Conservation (phyloP, 1,139 yeast species). For the Hyphopichia khmerensis region DNA sequence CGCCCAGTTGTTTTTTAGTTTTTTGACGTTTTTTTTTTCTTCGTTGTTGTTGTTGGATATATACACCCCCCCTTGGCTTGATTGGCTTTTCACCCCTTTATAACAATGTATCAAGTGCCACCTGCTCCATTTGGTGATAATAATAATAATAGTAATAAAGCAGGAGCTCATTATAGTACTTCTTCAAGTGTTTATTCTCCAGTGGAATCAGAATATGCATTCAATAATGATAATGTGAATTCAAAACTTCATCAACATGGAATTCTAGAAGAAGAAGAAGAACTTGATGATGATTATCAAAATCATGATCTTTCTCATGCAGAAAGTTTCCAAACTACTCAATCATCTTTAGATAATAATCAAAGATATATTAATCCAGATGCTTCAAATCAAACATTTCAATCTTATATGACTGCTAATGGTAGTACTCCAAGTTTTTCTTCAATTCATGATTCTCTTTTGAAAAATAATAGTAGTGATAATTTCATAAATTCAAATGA, state of each 20-base stretch:
- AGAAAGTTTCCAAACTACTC: slow-evolving; percentile 5
- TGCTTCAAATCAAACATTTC: slow-evolving; percentile 25
- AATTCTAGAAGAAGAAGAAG: slow-evolving; percentile 14
- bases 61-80: too few species aligned
- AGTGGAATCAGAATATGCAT: slow-evolving; percentile 17
- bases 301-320: slow-evolving; percentile 5
- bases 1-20: too few species aligned
- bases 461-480: slow-evolving; percentile 16
- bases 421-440: slow-evolving; percentile 28
- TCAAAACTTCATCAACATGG: slow-evolving; percentile 8
- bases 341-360: not conserved
- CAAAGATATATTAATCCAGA: slow-evolving; percentile 10
- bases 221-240: not conserved
- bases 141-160: not conserved
- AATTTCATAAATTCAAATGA: slow-evolving; percentile 9
- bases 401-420: slow-evolving; percentile 26
- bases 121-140: slow-evolving; percentile 1
- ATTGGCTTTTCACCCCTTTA: too few species aligned
- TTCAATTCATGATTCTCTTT: slow-evolving; percentile 33
- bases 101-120: slow-evolving; percentile 3
- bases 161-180: slow-evolving; percentile 21
- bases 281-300: slow-evolving; percentile 13
- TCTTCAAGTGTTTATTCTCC: slow-evolving; percentile 37
- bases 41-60: too few species aligned
- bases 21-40: too few species aligned